Percentiles rank a stretch among this genome's conserved stretches.
Conservation (phyloP, 495 filamentous ascomycete genomes). For the Parathielavia hyrcaniae region DNA sequence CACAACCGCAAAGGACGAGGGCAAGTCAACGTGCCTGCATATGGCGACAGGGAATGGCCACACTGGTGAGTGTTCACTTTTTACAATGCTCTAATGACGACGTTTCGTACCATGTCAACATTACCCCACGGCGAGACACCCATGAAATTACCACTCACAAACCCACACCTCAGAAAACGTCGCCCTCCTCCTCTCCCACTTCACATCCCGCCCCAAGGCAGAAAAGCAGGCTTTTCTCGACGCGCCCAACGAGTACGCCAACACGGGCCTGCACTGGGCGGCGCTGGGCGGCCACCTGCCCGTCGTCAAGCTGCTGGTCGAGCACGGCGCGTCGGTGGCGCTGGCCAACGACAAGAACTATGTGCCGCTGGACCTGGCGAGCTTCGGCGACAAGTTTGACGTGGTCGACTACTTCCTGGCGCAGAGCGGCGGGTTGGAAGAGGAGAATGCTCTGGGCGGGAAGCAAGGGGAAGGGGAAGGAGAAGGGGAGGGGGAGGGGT, state of each 20-base stretch:
- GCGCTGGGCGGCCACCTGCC: slow-evolving; percentile 79
- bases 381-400: slow-evolving; percentile 60
- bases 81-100: no score
- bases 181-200: slow-evolving; percentile 36
- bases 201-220: slow-evolving; percentile 27
- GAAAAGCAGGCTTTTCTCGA: slow-evolving; percentile 52
- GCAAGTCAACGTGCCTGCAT: slow-evolving; percentile 72
- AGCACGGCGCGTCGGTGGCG: slow-evolving; percentile 57
- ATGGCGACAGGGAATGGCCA: slow-evolving; percentile 89
- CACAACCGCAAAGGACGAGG: slow-evolving; percentile 57
- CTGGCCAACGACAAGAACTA: slow-evolving; percentile 76
- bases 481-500: not conserved
- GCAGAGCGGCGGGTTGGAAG: slow-evolving; percentile 50
- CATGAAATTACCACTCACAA: not conserved
- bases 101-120: no score
- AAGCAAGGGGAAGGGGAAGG: slow-evolving; percentile 21
- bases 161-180: slow-evolving; percentile 33
- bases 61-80: slow-evolving; percentile 46
- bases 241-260: slow-evolving; percentile 67
- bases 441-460: slow-evolving; percentile 31
- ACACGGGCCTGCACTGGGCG: slow-evolving; percentile 90
- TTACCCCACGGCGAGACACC: not conserved
- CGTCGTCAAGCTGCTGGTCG: slow-evolving; percentile 67
- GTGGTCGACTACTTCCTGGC: slow-evolving; percentile 61
- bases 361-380: slow-evolving; percentile 79